phyloP scores from a whole-genome alignment of 2,329 filamentous ascomycete genomes.

The Acrodontium crateriforme region DNA sequence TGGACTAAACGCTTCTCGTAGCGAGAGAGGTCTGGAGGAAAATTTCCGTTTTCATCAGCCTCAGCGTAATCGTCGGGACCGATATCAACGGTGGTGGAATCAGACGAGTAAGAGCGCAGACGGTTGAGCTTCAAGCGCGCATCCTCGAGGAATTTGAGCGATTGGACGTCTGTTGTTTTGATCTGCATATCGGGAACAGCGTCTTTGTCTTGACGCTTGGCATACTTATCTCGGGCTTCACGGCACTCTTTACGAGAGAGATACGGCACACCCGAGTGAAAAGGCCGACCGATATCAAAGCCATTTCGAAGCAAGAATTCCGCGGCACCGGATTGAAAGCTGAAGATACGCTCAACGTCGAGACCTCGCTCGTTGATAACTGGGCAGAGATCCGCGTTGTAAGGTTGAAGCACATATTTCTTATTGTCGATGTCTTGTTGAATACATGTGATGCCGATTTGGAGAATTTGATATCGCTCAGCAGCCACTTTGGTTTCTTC shows the following conservation, averaged over 20 bases:
- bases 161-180: constrained; percentile 38
- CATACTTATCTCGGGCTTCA: constrained; percentile 31
- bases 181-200: constrained; percentile 34
- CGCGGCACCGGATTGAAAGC: constrained; percentile 44
- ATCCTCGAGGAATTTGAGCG: constrained; percentile 36
- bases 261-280: constrained; percentile 46
- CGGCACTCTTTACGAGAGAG: constrained; percentile 46
- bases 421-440: constrained; percentile 40
- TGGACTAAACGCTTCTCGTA: constrained; percentile 54
- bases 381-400: constrained; percentile 51
- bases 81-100: constrained; percentile 25
- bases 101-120: no score
- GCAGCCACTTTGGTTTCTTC: constrained; percentile 46
- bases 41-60: constrained; percentile 2
- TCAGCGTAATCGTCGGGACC: constrained; percentile 19
- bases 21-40: constrained; percentile 31
- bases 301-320: constrained; percentile 46
- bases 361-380: constrained; percentile 36
- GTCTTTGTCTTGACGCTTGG: constrained; percentile 29
- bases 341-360: constrained; percentile 46
- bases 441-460: constrained; percentile 54
- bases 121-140: constrained; percentile 32
- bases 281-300: constrained; percentile 45
- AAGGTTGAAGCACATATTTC: constrained; percentile 46
- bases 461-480: constrained; percentile 49